A percentile compares a stretch with the other conserved stretches of the same genome.
phyloP scores from a whole-genome alignment of 2,329 filamentous ascomycete genomes.

The Colletotrichum cuscutae region DNA sequence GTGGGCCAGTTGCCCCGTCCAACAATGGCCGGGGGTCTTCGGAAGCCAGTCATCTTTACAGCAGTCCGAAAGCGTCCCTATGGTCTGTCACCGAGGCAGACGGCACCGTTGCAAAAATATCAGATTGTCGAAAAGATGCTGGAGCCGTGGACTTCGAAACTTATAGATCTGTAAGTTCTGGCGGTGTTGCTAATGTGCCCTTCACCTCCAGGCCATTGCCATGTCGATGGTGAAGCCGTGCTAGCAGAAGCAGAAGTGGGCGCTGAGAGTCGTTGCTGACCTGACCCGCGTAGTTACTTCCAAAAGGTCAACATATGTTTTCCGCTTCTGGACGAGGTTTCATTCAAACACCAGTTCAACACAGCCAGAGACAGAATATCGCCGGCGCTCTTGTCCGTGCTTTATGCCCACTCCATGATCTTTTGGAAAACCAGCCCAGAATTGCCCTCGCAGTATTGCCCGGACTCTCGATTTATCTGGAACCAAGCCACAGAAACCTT shows the following conservation, averaged over 20 bases:
- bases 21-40: slow-evolving; percentile 12
- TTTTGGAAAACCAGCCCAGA: slow-evolving; percentile 64
- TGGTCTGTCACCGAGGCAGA: slow-evolving; percentile 49
- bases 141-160: slow-evolving; percentile 61
- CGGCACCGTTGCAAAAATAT: slow-evolving; percentile 56
- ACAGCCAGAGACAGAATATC: slow-evolving; percentile 60
- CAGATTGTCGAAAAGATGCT: slow-evolving; percentile 69
- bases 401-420: slow-evolving; percentile 67
- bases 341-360: slow-evolving; percentile 60
- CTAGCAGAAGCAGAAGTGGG: neutral
- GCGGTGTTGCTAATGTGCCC: no score
- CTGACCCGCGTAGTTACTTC: slow-evolving; percentile 56
- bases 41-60: slow-evolving; percentile 56
- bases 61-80: slow-evolving; percentile 58
- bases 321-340: slow-evolving; percentile 66
- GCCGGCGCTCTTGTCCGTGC: slow-evolving; percentile 64
- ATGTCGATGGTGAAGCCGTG: no score
- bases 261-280: neutral
- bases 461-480: slow-evolving; percentile 70
- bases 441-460: slow-evolving; percentile 57
- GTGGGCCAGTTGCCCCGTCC: slow-evolving; percentile 12
- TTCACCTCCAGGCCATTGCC: no score
- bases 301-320: slow-evolving; percentile 67
- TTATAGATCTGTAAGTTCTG: slow-evolving; percentile 57
- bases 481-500: slow-evolving; percentile 70